Evolutionary conservation across 148 eudicot genomes (phyloP), one percentile per base, ranked within the genome.

Genomic region (Diospyros lotus): DNA sequence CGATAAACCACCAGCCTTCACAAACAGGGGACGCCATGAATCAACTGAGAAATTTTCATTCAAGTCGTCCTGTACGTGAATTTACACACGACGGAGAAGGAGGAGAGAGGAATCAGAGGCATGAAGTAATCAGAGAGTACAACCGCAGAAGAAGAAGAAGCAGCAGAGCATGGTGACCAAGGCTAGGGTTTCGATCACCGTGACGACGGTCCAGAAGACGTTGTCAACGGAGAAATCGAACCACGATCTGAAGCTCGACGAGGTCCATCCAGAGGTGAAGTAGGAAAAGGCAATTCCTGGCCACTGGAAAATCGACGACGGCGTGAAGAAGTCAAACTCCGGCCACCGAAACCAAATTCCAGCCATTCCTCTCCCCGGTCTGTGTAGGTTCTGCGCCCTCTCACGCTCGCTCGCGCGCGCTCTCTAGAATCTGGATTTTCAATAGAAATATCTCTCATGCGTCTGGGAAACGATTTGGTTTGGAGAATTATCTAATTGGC

Each of bases 71-170:
- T 28, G 28, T 28, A 28, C 28, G 28, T 28, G 28, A 28, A 28
- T 28, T 28, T 28, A 28, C 28, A 28, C 28, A 28, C 28, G 28
- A 28, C 28, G 0, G 28, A 28, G 28, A 28, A 28, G 0, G 28
- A 28, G 52, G 52, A 55, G 59, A 55, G 59, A 55, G 12, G 14
- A 55, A 60, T 38, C 40, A 43, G 12, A 64, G 18, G 48, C 40
- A 68, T 2, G 13, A n/a, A 41, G 44, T 12, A 67, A 52, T 85
- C 61, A 89, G 51, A 89, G 44, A 76, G 90, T 87, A 77, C 93
- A 89, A 38, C 93, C 93, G 64, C 90, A 89, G 68, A 80, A 89
- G 3, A 81, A 66, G 79, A 80, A 89, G 74, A 85, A 89, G 56
- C 77, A 89, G 69, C 86, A 87, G 39, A 89, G 82, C 78, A 87